Conservation (phyloP, 2,329 filamentous ascomycete genomes). For the Septoria petroselini region DNA sequence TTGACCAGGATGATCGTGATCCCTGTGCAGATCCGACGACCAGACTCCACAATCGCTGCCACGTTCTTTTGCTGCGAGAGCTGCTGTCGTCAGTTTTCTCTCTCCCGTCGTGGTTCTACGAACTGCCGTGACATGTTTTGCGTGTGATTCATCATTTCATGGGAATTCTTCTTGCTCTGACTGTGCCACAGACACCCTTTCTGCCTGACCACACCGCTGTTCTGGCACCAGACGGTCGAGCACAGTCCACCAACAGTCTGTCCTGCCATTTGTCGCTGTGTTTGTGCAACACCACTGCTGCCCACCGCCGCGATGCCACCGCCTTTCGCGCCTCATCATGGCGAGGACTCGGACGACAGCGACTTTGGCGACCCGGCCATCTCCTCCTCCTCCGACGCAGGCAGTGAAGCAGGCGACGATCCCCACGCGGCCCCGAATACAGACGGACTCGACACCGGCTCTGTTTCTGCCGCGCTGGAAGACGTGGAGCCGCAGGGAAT, state of each 20-base stretch:
- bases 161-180: no score
- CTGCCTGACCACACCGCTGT: background rate
- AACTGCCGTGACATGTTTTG: no score
- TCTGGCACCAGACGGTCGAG: background rate
- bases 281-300: slow-evolving; percentile 21
- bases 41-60: no score
- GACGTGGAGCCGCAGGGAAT: slow-evolving; percentile 33
- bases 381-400: slow-evolving; percentile 24
- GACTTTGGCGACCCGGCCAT: slow-evolving; percentile 22
- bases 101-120: no score
- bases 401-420: slow-evolving; percentile 22
- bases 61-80: no score
- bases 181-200: no score
- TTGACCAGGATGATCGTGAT: no score
- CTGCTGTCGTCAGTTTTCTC: no score
- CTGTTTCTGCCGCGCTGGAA: no score
- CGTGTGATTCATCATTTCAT: no score
- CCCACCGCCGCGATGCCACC: slow-evolving; percentile 34
- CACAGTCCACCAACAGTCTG: background rate
- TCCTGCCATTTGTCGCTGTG: background rate
- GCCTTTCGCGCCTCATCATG: slow-evolving; percentile 29
- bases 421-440: background rate
- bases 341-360: slow-evolving; percentile 29
- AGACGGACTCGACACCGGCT: background rate
- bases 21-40: no score